These are phyloP conservation scores for Cytospora paraplurivora DNA, from an alignment of 2,329 filamentous ascomycete species.

Conservation along the genomic window DNA sequence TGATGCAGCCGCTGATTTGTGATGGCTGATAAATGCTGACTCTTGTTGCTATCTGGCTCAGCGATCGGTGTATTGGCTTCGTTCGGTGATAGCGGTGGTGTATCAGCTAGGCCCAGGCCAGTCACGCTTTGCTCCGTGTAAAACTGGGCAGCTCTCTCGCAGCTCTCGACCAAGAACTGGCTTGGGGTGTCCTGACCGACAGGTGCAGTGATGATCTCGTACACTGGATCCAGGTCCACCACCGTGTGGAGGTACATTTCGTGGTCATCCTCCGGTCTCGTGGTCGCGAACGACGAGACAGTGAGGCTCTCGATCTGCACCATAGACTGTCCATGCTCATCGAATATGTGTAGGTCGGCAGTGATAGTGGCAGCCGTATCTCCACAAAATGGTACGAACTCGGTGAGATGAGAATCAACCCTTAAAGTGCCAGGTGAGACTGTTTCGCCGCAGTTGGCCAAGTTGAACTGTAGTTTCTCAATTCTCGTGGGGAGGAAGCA, in stretches of 20 bases:
- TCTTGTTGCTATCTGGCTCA: too few relatives aligned
- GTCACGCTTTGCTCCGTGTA: conserved; percentile 24
- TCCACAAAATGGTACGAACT: conserved; percentile 32
- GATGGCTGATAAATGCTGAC: conserved; percentile 24
- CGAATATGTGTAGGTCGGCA: conserved; percentile 42
- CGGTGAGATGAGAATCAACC: conserved; percentile 40
- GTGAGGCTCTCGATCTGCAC: conserved; percentile 40
- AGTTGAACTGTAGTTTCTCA: conserved; percentile 41
- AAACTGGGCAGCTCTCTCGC: conserved; percentile 40
- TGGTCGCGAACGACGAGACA: conserved; percentile 38
- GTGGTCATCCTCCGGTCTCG: conserved; percentile 37
- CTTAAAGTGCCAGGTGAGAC: conserved; percentile 28
- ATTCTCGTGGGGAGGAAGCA: conserved; percentile 44
- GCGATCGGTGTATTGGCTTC: background rate
- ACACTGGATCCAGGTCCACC: conserved; percentile 45
- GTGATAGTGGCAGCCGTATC: conserved; percentile 37
- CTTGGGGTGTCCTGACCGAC: conserved; percentile 2
- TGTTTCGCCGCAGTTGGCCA: conserved; percentile 33
- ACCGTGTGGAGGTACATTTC: conserved; percentile 42
- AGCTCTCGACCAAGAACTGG: conserved; percentile 38
- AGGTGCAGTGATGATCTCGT: conserved; percentile 39
- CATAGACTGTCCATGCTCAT: conserved; percentile 37
- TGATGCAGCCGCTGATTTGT: conserved; percentile 35
- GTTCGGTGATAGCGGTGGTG: conserved; percentile 14
- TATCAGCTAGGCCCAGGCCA: background rate